phyloP scores from a whole-genome alignment of 176 grass and related monocot genomes.

The Bromus sterilis region DNA sequence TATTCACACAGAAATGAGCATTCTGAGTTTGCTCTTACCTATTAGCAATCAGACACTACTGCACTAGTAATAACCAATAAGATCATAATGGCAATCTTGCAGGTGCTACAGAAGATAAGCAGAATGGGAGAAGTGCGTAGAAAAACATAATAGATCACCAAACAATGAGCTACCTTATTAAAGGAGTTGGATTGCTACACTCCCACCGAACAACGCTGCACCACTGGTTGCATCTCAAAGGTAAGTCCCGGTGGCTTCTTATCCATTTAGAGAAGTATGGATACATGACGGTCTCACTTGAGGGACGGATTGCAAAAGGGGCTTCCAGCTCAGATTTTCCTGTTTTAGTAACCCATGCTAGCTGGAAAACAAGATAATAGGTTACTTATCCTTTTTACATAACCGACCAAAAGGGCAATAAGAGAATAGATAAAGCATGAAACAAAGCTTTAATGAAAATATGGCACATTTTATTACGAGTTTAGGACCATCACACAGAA shows the following conservation, averaged over 20 bases:
- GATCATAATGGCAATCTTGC: not conserved
- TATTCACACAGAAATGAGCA: not conserved
- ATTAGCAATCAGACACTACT: not conserved
- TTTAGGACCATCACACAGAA: not conserved
- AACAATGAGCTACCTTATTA: constrained; percentile 47
- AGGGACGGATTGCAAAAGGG: constrained; percentile 70
- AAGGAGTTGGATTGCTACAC: constrained; percentile 71
- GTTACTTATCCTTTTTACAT: not conserved
- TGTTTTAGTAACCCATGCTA: constrained; percentile 76
- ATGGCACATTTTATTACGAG: not conserved
- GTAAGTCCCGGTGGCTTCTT: constrained; percentile 71
- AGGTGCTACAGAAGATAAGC: not conserved
- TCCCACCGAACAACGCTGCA: constrained; percentile 83
- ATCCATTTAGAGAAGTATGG: constrained; percentile 97
- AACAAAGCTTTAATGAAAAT: not conserved
- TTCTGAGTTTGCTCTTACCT: not conserved
- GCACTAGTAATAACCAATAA: not conserved
- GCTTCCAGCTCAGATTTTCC: constrained; percentile 73
- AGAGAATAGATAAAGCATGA: not conserved
- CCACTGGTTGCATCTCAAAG: constrained; percentile 78
- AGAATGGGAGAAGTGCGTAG: not conserved
- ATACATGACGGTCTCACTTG: constrained; percentile 85
- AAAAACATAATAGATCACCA: not conserved
- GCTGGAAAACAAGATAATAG: constrained; percentile 24
- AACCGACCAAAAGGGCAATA: not conserved